Conservation (phyloP, 352 stramenopile genomes). For the Plasmopara muralis region DNA sequence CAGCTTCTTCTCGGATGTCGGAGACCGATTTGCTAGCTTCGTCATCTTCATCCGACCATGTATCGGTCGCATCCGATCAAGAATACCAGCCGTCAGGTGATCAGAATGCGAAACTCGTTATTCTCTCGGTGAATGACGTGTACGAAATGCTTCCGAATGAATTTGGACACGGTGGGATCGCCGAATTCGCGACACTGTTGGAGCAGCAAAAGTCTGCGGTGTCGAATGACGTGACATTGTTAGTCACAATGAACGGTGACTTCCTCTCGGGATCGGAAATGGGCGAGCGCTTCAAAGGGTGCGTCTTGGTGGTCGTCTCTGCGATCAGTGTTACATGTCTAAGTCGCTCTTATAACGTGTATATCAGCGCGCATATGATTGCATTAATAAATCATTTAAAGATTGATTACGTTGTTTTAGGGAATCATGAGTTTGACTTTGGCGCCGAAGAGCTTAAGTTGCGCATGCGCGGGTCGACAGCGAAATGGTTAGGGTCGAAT, state of each 20-base stretch:
- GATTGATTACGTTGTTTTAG: conserved; percentile 68
- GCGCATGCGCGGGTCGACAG: conserved; percentile 49
- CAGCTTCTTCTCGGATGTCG: no score
- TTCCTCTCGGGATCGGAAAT: conserved; percentile 70
- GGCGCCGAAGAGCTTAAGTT: conserved; percentile 40
- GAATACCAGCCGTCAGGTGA: background rate
- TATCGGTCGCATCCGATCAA: background rate
- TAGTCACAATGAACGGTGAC: conserved; percentile 74
- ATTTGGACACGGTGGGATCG: conserved; percentile 49
- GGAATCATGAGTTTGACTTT: conserved; percentile 83
- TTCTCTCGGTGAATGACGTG: conserved; percentile 70
- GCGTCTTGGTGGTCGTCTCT: conserved; percentile 3
- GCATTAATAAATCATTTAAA: conserved; percentile 67
- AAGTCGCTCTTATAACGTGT: conserved; percentile 3
- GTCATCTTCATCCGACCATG: background rate
- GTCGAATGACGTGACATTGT: conserved; percentile 38
- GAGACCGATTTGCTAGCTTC: conserved; percentile 8
- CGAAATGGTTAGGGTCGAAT: conserved; percentile 76
- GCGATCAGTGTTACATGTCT: background rate
- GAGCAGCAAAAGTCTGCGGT: conserved; percentile 37
- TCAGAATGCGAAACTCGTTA: conserved; percentile 34
- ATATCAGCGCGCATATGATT: conserved; percentile 61
- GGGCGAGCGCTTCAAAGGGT: conserved; percentile 58
- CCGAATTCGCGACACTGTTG: conserved; percentile 58
- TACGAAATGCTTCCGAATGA: conserved; percentile 69